A percentile compares a stretch with the other conserved stretches of the same genome.
These are phyloP conservation scores for Talaromyces adpressus DNA, from an alignment of 495 filamentous ascomycete genomes.

Conservation along the genomic window DNA sequence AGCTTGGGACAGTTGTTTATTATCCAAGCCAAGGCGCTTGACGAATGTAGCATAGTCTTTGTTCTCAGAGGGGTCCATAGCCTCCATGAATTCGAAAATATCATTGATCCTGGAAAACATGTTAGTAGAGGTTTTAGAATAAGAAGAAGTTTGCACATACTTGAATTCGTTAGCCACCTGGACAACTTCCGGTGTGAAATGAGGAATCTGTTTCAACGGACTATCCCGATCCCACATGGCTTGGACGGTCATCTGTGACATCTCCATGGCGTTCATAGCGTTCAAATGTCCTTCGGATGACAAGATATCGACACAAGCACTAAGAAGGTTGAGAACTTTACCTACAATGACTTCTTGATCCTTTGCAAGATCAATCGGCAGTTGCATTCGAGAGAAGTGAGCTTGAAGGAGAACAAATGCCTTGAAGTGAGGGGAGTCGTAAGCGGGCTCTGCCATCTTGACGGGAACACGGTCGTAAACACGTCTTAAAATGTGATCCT, in stretches of 20 bases:
- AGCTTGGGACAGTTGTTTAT: slow-evolving; percentile 78
- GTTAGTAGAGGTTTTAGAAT: background rate
- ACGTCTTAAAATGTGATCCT: slow-evolving; percentile 78
- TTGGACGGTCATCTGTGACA: slow-evolving; percentile 99
- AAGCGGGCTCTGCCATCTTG: slow-evolving; percentile 80
- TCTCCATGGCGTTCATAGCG: slow-evolving; percentile 97
- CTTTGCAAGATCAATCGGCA: slow-evolving; percentile 94
- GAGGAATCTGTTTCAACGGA: slow-evolving; percentile 93
- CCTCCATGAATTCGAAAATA: slow-evolving; percentile 97
- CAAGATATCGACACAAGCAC: slow-evolving; percentile 88
- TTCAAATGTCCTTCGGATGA: slow-evolving; percentile 95
- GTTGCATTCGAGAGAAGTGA: slow-evolving; percentile 94
- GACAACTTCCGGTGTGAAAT: slow-evolving; percentile 79
- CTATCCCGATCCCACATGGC: slow-evolving; percentile 98
- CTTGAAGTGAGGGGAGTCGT: slow-evolving; percentile 96
- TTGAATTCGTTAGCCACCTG: slow-evolving; percentile 74
- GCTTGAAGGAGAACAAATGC: slow-evolving; percentile 93
- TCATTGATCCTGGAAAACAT: slow-evolving; percentile 61
- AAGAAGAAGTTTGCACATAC: slow-evolving; percentile 40
- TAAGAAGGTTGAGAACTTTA: slow-evolving; percentile 81
- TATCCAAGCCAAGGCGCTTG: slow-evolving; percentile 68
- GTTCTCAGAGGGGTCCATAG: slow-evolving; percentile 93
- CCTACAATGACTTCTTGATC: slow-evolving; percentile 86
- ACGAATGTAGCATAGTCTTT: slow-evolving; percentile 66
- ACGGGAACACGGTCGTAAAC: slow-evolving; percentile 93